These are phyloP conservation scores for Aspergillus sp. DNA, from an alignment of 2,329 filamentous ascomycete species.

Conservation along the genomic window DNA sequence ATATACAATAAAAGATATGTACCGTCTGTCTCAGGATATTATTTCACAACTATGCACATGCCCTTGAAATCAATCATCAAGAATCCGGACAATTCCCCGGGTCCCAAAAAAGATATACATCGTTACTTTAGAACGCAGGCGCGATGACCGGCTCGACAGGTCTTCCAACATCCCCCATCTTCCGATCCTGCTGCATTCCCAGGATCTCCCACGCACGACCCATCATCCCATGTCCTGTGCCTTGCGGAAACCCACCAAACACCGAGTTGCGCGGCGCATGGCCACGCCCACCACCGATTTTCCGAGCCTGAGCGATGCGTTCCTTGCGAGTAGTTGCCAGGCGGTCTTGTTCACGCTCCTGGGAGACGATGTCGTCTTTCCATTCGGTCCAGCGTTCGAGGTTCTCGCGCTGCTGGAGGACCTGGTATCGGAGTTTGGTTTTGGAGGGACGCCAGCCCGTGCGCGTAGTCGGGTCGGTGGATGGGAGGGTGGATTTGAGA, in stretches of 20 bases:
- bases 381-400: constrained; percentile 48
- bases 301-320: constrained; percentile 22
- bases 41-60: too few species aligned
- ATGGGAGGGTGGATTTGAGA: constrained; percentile 34
- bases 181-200: constrained; percentile 36
- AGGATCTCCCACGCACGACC: constrained; percentile 42
- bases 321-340: constrained; percentile 35
- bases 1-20: too few species aligned
- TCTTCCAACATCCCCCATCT: constrained; percentile 19
- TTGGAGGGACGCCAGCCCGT: constrained; percentile 43
- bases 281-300: constrained; percentile 22
- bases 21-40: too few species aligned
- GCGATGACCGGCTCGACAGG: constrained; percentile 16
- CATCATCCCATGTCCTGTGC: constrained; percentile 41
- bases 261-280: constrained; percentile 26
- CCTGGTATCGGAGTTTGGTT: constrained; percentile 43
- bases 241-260: constrained; percentile 33
- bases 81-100: too few species aligned
- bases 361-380: constrained; percentile 41
- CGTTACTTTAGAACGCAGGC: constrained; percentile 7
- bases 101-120: not conserved
- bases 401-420: constrained; percentile 46
- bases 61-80: too few species aligned
- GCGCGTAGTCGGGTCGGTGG: constrained; percentile 25
- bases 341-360: constrained; percentile 38